Conservation (phyloP, 805 yeast genomes). For the Metschnikowia lachancei region DNA sequence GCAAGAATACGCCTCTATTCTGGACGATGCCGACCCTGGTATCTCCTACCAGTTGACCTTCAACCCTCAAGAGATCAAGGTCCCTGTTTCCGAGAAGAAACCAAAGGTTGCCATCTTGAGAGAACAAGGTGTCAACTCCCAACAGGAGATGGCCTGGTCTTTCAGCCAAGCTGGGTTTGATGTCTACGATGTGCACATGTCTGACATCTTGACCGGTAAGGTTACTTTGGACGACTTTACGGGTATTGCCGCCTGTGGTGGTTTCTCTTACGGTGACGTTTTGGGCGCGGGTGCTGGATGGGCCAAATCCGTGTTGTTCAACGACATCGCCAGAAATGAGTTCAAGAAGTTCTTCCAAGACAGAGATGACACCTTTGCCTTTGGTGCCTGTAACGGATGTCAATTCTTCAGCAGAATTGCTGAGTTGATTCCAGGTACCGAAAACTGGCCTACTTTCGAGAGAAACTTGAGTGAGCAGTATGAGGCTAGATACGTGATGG, state of each 20-base stretch:
- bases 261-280: constrained; percentile 98
- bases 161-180: constrained; percentile 94
- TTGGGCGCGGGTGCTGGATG: constrained; percentile 98
- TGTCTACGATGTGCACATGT: constrained; percentile 94
- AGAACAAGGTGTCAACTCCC: constrained; percentile 98
- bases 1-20: constrained; percentile 73
- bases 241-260: constrained; percentile 98
- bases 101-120: constrained; percentile 95
- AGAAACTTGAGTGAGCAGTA: constrained; percentile 90
- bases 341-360: constrained; percentile 79
- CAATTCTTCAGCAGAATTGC: constrained; percentile 89
- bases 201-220: constrained; percentile 76
- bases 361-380: constrained; percentile 89
- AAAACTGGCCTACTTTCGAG: constrained; percentile 94
- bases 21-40: constrained; percentile 89
- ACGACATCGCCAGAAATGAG: constrained; percentile 70
- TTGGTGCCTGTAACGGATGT: constrained; percentile 99
- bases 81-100: constrained; percentile 36
- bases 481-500: constrained; percentile 91
- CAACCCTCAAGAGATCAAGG: constrained; percentile 50
- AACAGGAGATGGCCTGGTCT: constrained; percentile 97
- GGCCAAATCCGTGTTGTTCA: constrained; percentile 94
- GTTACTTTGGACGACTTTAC: constrained; percentile 74
- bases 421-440: constrained; percentile 87
- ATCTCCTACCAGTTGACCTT: constrained; percentile 75